Evolutionary conservation across 2,329 filamentous ascomycete genomes (phyloP), one percentile per base, ranked within the genome.

Genomic region (Alternaria ventricosa): DNA sequence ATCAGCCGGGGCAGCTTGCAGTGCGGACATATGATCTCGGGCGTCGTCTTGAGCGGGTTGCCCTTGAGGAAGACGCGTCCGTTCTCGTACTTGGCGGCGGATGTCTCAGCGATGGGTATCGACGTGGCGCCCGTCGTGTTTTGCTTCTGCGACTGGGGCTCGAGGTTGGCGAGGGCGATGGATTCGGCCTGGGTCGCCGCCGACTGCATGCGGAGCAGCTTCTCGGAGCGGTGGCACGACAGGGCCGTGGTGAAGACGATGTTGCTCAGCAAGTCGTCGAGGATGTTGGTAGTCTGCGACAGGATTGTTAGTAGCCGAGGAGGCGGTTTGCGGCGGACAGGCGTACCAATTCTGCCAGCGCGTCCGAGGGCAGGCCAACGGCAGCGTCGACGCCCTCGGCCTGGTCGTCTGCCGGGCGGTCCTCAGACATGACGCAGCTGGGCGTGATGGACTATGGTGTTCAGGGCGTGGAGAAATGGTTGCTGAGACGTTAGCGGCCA

Each of bases 141-240:
- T 33, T 74, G 71, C 61, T 78, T 79, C 61, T 74, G 73, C 63
- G 75, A 72, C 61, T 72, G 73, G 23, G 75, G 74, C 50, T 80
- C 75, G 71, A 79, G 71, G 63, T 69, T 75, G 23, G 74, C 67
- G 58, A 80, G 77, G 56, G 79, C 79, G 65, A 79, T 71, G 43
- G 75, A 75, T 65, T 82, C 79, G 64, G 79, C 80, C 49, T 78
- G 75, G 0, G 78, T 79, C 85, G 72, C 90, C 86, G 64, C 90
- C 86, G 67, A 87, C 82, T 71, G 89, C 88, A 77, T 87, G 61
- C 90, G 88, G 57, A 92, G 88, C 67, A 89, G 87, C 83, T 94
- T 94, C 82, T 95, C 92, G 70, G 92, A 87, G 69, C 90, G 90
- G 78, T 95, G 92, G 44, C 88, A 89, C 78, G 92, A 88, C 73